These are phyloP conservation scores for Fusarium camptoceras DNA, from an alignment of 2,329 filamentous ascomycete genomes.

Conservation along the genomic window DNA sequence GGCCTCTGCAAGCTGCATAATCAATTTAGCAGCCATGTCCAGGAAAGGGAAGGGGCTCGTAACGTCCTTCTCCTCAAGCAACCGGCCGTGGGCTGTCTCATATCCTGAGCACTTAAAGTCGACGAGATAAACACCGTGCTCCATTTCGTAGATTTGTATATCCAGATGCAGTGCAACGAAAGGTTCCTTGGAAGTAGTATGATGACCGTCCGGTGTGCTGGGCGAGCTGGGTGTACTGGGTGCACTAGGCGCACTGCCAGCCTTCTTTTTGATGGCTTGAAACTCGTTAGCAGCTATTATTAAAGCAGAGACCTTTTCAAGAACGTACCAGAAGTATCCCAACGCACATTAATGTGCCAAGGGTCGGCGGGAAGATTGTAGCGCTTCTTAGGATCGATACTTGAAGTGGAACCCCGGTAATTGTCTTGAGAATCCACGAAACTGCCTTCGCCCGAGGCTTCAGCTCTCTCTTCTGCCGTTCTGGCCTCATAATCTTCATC, in stretches of 20 bases:
- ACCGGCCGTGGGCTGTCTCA: slow-evolving; percentile 79
- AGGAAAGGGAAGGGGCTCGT: slow-evolving; percentile 96
- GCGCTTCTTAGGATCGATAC: slow-evolving; percentile 67
- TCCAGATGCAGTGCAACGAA: slow-evolving; percentile 94
- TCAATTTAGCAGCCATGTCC: slow-evolving; percentile 90
- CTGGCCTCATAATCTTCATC: slow-evolving; percentile 69
- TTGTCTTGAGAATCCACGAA: slow-evolving; percentile 56
- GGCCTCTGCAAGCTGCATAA: slow-evolving; percentile 90
- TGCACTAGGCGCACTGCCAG: slow-evolving; percentile 31
- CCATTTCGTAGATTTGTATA: slow-evolving; percentile 95
- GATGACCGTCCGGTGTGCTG: slow-evolving; percentile 52
- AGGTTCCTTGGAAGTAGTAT: slow-evolving; percentile 60
- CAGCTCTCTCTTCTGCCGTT: slow-evolving; percentile 57
- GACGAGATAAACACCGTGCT: slow-evolving; percentile 91
- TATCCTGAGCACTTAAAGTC: slow-evolving; percentile 99
- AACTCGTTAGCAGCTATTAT: slow-evolving; percentile 25
- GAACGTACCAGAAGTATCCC: slow-evolving; percentile 83
- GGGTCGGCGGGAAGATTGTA: slow-evolving; percentile 93
- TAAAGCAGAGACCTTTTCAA: not conserved
- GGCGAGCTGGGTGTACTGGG: slow-evolving; percentile 32
- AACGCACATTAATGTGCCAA: slow-evolving; percentile 93
- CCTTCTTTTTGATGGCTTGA: slow-evolving; percentile 48
- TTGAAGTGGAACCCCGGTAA: slow-evolving; percentile 53
- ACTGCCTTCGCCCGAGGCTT: slow-evolving; percentile 54
- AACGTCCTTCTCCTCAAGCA: slow-evolving; percentile 91